Evolutionary conservation across 345 rosid genomes (phyloP), one percentile per base, ranked within the genome.

Genomic region (Jatropha curcas): DNA sequence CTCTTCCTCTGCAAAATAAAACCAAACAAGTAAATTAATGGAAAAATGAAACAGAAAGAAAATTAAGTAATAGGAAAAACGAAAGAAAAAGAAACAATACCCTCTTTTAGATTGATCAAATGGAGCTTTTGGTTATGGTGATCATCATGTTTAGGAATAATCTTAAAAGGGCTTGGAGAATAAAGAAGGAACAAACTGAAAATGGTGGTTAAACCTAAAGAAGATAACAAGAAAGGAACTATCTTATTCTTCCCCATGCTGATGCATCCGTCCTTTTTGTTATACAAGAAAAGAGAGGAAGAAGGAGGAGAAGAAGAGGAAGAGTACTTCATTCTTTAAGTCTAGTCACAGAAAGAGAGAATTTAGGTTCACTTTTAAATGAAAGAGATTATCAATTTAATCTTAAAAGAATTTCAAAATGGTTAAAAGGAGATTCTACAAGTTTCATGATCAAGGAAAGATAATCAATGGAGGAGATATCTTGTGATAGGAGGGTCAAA

Each of bases 181-280:
- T 74, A 83, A 56, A 90, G 74, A 63, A 88, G 60, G 85, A 88
- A 80, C 78, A 80, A 34, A 73, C 79, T 79, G 84, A 88, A 85
- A 71, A 88, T 45, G 71, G 86, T 61, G 56, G 91, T 85, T 24
- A 87, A 70, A 51, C 76, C 73, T 1, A 87, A 46, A 58, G 82
- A 88, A 72, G 80, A 79, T 22, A 89, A 64, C 65, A 88, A 74
- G 28, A 87, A 82, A 28, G 92, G 86, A 12, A 78, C 57, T 11
- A 82, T 67, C 48, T n/a, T n/a, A n/a, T n/a, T n/a, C n/a, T 75
- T 83, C 31, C 77, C 75, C 74, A 70, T 71, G 75, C 66, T 84
- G 35, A 70, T 52, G 68, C 84, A 79, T 77, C 78, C 79, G 60
- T 82, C 85, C 66, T 46, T 79, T 76, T 81, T 86, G 74, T 57